Evolutionary conservation across 306 rosid species (phyloP).

Genomic region (Urtica urens): DNA sequence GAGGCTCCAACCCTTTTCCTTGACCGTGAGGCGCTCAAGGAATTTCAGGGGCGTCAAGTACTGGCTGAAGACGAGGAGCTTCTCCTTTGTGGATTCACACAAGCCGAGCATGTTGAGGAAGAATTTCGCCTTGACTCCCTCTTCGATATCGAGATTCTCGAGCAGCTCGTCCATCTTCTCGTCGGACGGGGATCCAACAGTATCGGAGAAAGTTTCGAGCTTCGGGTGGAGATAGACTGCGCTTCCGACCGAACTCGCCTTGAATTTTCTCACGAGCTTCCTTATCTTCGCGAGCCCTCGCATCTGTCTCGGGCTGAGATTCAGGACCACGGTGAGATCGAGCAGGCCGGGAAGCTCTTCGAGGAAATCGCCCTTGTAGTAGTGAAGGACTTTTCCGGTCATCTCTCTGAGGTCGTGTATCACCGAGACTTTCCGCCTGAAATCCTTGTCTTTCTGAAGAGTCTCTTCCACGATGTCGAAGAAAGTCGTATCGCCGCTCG

Average conservation of each 20-base stretch:
- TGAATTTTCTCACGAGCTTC: slow-evolving; percentile 45
- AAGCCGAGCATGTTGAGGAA: slow-evolving; percentile 45
- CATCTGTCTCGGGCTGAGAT: slow-evolving; percentile 51
- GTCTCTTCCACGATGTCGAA: slow-evolving; percentile 66
- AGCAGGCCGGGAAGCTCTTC: slow-evolving; percentile 94
- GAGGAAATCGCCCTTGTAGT: slow-evolving; percentile 87
- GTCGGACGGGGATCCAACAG: slow-evolving; percentile 29
- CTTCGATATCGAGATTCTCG: slow-evolving; percentile 36
- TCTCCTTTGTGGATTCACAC: slow-evolving; percentile 66
- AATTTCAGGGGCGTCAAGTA: slow-evolving; percentile 75
- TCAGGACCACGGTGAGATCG: slow-evolving; percentile 68
- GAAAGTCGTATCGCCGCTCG: slow-evolving; percentile 31
- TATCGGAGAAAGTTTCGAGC: slow-evolving; percentile 39
- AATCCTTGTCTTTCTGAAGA: slow-evolving; percentile 71
- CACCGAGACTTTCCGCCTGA: slow-evolving; percentile 60
- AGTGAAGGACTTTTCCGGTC: slow-evolving; percentile 78
- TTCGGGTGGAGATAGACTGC: slow-evolving; percentile 75
- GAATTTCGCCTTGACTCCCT: slow-evolving; percentile 81
- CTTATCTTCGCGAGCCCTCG: slow-evolving; percentile 38
- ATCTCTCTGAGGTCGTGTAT: slow-evolving; percentile 89
- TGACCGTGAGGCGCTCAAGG: slow-evolving; percentile 58
- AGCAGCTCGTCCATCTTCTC: slow-evolving; percentile 43
- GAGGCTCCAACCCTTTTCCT: slow-evolving; percentile 52
- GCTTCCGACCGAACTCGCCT: slow-evolving; percentile 61
- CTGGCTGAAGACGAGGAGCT: slow-evolving; percentile 84